Conservation (phyloP, 1,284 basidiomycete species). For the Papiliotrema flavescens region DNA sequence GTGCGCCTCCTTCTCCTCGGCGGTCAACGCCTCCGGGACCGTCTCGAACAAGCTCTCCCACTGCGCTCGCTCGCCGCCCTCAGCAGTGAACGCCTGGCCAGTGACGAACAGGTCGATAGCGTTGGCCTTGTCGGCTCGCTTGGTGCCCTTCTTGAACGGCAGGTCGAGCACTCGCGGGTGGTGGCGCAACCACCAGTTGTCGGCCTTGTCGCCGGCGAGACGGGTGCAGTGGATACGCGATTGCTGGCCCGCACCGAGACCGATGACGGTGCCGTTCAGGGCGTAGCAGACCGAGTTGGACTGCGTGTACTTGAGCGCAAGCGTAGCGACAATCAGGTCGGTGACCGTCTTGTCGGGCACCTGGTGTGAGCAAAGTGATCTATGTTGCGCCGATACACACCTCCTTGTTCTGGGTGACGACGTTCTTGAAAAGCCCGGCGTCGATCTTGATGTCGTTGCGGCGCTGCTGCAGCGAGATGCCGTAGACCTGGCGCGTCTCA, state of each 20-base stretch:
- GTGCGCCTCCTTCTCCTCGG: constrained; percentile 71
- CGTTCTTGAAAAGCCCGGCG: constrained; percentile 73
- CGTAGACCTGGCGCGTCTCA: constrained; percentile 95
- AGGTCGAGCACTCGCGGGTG: constrained; percentile 82
- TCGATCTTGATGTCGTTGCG: constrained; percentile 91
- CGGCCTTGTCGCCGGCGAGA: constrained; percentile 95
- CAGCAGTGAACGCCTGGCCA: constrained; percentile 70
- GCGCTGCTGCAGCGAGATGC: constrained; percentile 84
- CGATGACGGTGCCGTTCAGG: constrained; percentile 86
- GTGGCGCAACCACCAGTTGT: constrained; percentile 98
- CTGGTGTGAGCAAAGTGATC: constrained; percentile 46
- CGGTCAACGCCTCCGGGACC: constrained; percentile 64
- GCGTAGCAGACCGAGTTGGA: constrained; percentile 99
- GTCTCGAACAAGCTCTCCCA: constrained; percentile 88
- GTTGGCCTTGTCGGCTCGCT: constrained; percentile 97
- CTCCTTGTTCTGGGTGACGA: constrained; percentile 84
- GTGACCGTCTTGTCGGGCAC: constrained; percentile 69
- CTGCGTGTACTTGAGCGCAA: constrained; percentile 98
- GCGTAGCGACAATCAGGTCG: constrained; percentile 89
- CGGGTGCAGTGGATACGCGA: constrained; percentile 99
- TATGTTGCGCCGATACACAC: constrained; percentile 50
- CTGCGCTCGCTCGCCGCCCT: constrained; percentile 79
- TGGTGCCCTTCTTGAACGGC: constrained; percentile 96
- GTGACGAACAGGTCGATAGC: constrained; percentile 96
- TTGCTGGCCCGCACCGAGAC: constrained; percentile 96